phyloP scores from a whole-genome alignment of 768 basidiomycete genomes.

The Suillus weaverae region DNA sequence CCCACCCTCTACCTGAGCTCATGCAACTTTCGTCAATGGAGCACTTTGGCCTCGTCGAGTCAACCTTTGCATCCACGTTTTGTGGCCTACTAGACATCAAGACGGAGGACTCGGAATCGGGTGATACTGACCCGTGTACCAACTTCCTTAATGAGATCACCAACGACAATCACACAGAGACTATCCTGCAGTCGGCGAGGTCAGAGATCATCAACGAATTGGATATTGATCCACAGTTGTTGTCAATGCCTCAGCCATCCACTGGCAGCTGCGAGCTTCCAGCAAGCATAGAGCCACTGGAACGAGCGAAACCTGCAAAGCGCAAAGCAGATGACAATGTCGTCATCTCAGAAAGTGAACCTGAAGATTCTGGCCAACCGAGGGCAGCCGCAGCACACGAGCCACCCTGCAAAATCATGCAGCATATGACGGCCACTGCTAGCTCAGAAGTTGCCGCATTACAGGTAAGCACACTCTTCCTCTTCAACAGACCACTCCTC shows the following conservation, averaged over 20 bases:
- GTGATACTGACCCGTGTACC: background rate
- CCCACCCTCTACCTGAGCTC: background rate
- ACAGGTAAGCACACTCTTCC: no score
- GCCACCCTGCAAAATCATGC: no score
- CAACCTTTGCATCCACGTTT: background rate
- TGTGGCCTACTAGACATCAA: background rate
- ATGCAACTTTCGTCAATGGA: background rate
- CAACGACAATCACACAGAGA: background rate
- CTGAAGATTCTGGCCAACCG: no score
- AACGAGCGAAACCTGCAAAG: background rate
- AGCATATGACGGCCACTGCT: no score
- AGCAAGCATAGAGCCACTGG: background rate
- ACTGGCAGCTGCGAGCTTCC: background rate
- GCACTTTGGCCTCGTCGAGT: background rate
- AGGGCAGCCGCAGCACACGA: no score
- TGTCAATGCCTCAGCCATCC: background rate
- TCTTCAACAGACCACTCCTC: no score
- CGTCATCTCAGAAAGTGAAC: background rate
- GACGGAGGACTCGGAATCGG: constrained; percentile 11
- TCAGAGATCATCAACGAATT: background rate
- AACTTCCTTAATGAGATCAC: background rate
- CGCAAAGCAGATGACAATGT: background rate
- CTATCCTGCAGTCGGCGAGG: background rate
- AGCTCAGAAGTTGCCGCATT: no score
- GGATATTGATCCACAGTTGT: constrained; percentile 3